Evolutionary conservation across 345 rosid genomes (phyloP).

Genomic region (Gossypium turneri): DNA sequence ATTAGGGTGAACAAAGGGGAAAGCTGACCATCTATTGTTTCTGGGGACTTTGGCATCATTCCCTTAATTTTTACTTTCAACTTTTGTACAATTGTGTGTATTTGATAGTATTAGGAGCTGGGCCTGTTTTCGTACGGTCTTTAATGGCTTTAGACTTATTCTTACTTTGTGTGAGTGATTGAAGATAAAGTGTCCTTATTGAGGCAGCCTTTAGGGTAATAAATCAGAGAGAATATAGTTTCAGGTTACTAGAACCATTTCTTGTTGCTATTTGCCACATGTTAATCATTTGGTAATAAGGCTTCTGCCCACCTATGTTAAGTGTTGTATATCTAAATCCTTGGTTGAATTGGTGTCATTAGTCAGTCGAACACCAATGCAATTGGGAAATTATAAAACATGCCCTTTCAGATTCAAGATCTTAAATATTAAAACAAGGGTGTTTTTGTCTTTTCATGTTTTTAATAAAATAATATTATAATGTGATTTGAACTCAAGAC

Average conservation of each 20-base stretch:
- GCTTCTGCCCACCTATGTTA: not conserved
- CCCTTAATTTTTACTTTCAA: not conserved
- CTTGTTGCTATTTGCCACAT: not conserved
- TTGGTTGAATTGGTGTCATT: too few species aligned
- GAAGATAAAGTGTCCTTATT: not conserved
- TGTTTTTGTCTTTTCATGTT: too few species aligned
- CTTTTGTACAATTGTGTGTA: not conserved
- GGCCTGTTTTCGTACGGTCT: not conserved
- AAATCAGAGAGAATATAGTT: not conserved
- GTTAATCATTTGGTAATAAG: not conserved
- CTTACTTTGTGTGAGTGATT: not conserved
- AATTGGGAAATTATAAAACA: too few species aligned
- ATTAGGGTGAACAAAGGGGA: not conserved
- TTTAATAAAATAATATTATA: too few species aligned
- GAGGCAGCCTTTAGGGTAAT: not conserved
- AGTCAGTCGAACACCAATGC: too few species aligned
- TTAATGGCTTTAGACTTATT: slow-evolving; percentile 2
- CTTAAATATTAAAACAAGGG: too few species aligned
- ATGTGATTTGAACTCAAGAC: too few species aligned
- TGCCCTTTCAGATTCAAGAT: too few species aligned
- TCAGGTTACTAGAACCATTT: not conserved
- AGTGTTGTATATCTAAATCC: not conserved
- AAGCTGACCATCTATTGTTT: not conserved
- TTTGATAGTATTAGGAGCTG: not conserved
- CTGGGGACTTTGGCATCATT: not conserved